Evolutionary conservation across 1,284 basidiomycete species (phyloP).

Genomic region (Leccinum fallax): DNA sequence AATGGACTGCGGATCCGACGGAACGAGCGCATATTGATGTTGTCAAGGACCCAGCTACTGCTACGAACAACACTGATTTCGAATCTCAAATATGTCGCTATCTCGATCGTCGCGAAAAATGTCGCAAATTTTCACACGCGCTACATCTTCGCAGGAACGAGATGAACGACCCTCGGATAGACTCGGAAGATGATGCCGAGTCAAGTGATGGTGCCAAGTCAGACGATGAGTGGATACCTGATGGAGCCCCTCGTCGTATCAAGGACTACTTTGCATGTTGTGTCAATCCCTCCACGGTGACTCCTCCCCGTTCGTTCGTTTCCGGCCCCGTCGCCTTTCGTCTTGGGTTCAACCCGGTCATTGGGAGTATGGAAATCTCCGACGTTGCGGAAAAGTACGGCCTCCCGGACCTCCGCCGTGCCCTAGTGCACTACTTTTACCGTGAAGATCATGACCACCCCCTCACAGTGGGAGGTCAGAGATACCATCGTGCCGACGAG

Average conservation of each 20-base stretch:
- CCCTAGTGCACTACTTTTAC: background rate
- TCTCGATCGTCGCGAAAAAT: background rate
- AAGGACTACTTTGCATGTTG: background rate
- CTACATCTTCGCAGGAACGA: background rate
- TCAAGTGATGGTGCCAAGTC: background rate
- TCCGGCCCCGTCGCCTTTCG: background rate
- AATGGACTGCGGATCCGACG: background rate
- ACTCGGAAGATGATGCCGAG: background rate
- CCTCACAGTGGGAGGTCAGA: background rate
- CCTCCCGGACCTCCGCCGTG: background rate
- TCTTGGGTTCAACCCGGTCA: background rate
- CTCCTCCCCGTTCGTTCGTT: background rate
- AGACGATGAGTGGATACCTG: background rate
- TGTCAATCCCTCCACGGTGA: background rate
- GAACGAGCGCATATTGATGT: background rate
- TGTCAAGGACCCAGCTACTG: background rate
- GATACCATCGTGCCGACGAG: background rate
- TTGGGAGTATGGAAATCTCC: background rate
- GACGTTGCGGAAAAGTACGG: background rate
- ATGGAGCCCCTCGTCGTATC: background rate
- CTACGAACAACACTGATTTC: background rate
- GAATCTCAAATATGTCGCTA: background rate
- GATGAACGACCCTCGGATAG: background rate
- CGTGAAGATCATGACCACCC: background rate
- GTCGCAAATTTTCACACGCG: background rate